A percentile compares a stretch with the other conserved stretches of the same genome.
phyloP scores from a whole-genome alignment of 352 stramenopile genomes.

The Phytophthora fragariaefolia region DNA sequence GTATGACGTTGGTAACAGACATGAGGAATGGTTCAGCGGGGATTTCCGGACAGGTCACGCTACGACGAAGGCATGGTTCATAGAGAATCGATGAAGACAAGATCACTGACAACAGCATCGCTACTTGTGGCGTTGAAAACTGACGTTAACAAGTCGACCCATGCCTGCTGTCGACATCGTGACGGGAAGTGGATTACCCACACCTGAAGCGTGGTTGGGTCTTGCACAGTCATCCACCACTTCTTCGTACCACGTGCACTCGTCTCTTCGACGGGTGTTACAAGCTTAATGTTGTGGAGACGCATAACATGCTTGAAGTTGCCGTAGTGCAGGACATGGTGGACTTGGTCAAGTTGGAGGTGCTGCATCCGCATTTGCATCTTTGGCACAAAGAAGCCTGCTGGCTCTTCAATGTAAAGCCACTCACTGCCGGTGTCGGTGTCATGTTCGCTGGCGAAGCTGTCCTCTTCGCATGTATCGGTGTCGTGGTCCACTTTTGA shows the following conservation, averaged over 20 bases:
- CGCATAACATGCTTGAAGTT: constrained; percentile 59
- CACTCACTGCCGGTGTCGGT: constrained; percentile 46
- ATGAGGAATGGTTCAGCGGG: neutral
- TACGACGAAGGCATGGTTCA: constrained; percentile 8
- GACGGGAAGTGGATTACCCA: constrained; percentile 73
- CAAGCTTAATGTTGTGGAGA: constrained; percentile 64
- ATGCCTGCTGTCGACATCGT: constrained; percentile 41
- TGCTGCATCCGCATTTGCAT: constrained; percentile 49
- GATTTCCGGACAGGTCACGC: neutral
- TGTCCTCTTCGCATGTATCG: constrained; percentile 30
- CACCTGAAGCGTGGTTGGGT: constrained; percentile 56
- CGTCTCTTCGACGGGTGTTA: constrained; percentile 61
- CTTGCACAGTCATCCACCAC: constrained; percentile 79
- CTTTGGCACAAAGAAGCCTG: constrained; percentile 52
- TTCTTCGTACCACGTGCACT: constrained; percentile 32
- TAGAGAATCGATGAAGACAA: constrained; percentile 34
- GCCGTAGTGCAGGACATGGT: constrained; percentile 62
- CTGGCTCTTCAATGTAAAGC: constrained; percentile 64
- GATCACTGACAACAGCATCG: constrained; percentile 46
- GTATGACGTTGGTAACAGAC: constrained; percentile 3
- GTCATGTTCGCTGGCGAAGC: constrained; percentile 23
- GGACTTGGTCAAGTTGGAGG: constrained; percentile 69
- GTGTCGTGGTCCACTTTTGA: constrained; percentile 19
- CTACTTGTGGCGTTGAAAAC: constrained; percentile 47
- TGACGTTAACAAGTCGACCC: constrained; percentile 47